A percentile compares a stretch with the other conserved stretches of the same genome.
These are phyloP conservation scores for Ascochyta lentis DNA, from an alignment of 2,329 filamentous ascomycete genomes.

Conservation along the genomic window DNA sequence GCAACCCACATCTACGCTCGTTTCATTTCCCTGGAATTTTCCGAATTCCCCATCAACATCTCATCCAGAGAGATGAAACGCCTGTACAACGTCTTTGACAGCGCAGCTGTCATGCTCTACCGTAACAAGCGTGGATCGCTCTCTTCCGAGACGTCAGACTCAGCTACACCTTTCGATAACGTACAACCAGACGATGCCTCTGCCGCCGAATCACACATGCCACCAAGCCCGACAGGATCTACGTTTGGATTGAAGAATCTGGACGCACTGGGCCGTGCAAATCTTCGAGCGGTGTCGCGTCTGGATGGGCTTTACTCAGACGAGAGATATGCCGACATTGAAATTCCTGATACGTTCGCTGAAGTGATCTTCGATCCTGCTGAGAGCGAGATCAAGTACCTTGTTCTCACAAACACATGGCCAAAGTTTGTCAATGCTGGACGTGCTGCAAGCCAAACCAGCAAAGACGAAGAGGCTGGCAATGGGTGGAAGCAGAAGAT, in stretches of 20 bases:
- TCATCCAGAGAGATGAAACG: conserved; percentile 38
- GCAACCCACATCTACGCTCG: conserved; percentile 43
- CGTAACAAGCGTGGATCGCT: conserved; percentile 27
- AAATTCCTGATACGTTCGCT: conserved; percentile 35
- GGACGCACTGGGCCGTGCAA: conserved; percentile 37
- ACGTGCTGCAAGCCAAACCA: conserved; percentile 28
- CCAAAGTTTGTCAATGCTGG: conserved; percentile 44
- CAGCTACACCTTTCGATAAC: conserved; percentile 39
- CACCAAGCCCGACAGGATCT: conserved; percentile 24
- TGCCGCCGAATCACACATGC: conserved; percentile 4
- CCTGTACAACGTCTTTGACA: conserved; percentile 37
- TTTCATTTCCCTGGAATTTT: conserved; percentile 43
- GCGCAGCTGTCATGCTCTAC: conserved; percentile 29
- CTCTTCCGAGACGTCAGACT: conserved; percentile 24
- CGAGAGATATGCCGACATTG: conserved; percentile 23
- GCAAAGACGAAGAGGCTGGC: conserved; percentile 26
- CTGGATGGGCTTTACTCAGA: conserved; percentile 28
- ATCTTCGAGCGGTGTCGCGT: conserved; percentile 34
- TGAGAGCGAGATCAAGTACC: conserved; percentile 45
- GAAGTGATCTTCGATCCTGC: conserved; percentile 40
- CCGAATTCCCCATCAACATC: conserved; percentile 48
- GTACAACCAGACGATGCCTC: conserved; percentile 14
- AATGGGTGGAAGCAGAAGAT: conserved; percentile 18
- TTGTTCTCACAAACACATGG: conserved; percentile 47
- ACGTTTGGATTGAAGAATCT: conserved; percentile 30